Conservation (phyloP, 2,329 filamentous ascomycete species). For the Bipolaris zeicola region DNA sequence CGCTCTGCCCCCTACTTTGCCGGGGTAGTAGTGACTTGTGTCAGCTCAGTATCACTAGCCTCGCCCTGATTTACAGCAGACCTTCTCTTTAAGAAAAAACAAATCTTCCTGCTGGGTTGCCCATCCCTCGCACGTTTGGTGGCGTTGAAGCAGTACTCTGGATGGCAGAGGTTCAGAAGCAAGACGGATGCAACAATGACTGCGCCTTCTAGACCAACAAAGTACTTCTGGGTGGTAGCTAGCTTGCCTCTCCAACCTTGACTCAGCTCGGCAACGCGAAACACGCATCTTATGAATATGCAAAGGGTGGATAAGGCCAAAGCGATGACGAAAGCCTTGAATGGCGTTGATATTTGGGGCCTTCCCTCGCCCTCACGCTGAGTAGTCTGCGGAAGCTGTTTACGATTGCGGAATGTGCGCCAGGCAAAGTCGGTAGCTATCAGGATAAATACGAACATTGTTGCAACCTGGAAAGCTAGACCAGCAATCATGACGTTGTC, state of each 20-base stretch:
- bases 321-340: constrained; percentile 62
- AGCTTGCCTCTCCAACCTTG: constrained; percentile 66
- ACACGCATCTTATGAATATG: constrained; percentile 69
- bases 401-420: constrained; percentile 31
- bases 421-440: constrained; percentile 51
- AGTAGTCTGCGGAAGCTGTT: constrained; percentile 23
- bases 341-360: constrained; percentile 47
- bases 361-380: constrained; percentile 33
- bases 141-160: constrained; percentile 46
- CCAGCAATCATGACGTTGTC: constrained; percentile 55
- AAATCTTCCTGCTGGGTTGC: constrained; percentile 10
- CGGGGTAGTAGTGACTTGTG: not conserved
- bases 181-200: constrained; percentile 41
- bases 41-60: constrained; percentile 17
- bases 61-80: not conserved
- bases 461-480: constrained; percentile 52
- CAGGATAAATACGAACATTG: constrained; percentile 51
- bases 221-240: constrained; percentile 53
- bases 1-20: not conserved
- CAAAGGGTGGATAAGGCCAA: constrained; percentile 64
- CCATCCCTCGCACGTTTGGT: constrained; percentile 24
- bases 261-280: constrained; percentile 69
- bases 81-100: not conserved
- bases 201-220: constrained; percentile 48
- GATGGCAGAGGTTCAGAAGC: constrained; percentile 46